Conservation (phyloP, 306 rosid species). For the Alnus rubra region DNA sequence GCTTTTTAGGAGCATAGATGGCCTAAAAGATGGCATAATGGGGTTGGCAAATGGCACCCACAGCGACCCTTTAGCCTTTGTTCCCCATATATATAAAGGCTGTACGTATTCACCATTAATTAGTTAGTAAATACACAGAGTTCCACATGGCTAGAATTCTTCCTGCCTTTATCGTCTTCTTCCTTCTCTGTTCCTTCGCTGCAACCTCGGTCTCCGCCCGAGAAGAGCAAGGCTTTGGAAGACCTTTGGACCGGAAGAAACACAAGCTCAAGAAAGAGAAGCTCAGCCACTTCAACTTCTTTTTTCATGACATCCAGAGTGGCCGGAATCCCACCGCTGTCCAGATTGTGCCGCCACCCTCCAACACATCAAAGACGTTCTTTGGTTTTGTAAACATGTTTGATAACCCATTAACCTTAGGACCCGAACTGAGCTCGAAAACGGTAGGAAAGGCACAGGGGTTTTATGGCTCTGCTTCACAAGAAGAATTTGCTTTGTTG, state of each 20-base stretch:
- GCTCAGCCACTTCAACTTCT: conserved; percentile 57
- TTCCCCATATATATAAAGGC: too few relatives aligned
- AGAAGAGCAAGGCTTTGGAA: conserved; percentile 26
- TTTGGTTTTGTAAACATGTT: conserved; percentile 38
- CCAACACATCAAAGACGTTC: conserved; percentile 19
- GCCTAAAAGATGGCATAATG: too few relatives aligned
- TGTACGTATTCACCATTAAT: too few relatives aligned
- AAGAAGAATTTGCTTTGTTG: conserved; percentile 9
- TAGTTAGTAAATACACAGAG: too few relatives aligned
- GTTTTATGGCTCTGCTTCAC: conserved; percentile 15
- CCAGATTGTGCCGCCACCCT: conserved; percentile 19
- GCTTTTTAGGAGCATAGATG: too few relatives aligned
- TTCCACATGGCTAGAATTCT: neutral
- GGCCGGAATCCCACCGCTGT: conserved; percentile 40
- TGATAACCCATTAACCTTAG: conserved; percentile 47
- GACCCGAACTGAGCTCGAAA: conserved; percentile 42
- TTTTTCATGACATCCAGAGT: conserved; percentile 60
- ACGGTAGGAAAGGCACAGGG: conserved; percentile 43
- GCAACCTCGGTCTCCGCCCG: neutral
- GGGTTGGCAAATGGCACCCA: too few relatives aligned
- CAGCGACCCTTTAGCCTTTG: too few relatives aligned
- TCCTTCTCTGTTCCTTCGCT: conserved; percentile 10
- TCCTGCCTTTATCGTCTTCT: neutral
- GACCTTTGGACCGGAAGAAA: conserved; percentile 28
- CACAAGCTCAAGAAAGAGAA: conserved; percentile 47